Evolutionary conservation across 306 rosid genomes (phyloP).

Genomic region (Inga leiocalycina): DNA sequence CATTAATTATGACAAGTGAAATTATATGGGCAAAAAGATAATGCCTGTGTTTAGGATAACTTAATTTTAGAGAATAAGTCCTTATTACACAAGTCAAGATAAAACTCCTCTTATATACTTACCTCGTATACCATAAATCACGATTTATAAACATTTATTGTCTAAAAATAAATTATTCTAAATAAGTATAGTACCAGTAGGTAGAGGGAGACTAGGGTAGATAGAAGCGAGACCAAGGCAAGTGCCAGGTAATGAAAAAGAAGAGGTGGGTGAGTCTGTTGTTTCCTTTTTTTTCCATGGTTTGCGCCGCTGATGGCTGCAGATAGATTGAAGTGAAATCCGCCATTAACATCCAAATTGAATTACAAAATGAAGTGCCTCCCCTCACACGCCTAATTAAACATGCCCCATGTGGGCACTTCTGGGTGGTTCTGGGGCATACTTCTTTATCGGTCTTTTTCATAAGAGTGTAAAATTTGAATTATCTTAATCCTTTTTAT

Average conservation of each 20-base stretch:
- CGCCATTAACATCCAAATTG: neutral
- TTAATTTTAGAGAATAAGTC: too few relatives aligned
- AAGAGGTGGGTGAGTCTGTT: neutral
- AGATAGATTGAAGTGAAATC: neutral
- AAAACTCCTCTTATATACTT: too few relatives aligned
- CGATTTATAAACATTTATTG: too few relatives aligned
- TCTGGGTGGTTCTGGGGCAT: neutral
- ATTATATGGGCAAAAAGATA: neutral
- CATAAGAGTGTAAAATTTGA: too few relatives aligned
- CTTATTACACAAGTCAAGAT: too few relatives aligned
- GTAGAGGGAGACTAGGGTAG: neutral
- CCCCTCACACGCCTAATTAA: neutral
- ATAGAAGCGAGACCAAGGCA: neutral
- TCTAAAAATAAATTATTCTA: too few relatives aligned
- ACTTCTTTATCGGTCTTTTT: too few relatives aligned
- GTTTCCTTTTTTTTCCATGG: slow-evolving; percentile 25
- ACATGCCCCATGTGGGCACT: slow-evolving; percentile 45
- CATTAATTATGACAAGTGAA: too few relatives aligned
- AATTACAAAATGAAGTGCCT: neutral
- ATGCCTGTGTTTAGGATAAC: too few relatives aligned
- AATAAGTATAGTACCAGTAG: neutral
- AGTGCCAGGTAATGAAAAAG: neutral
- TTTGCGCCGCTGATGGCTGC: slow-evolving; percentile 52
- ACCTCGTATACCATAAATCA: too few relatives aligned
- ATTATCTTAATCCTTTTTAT: too few relatives aligned